Conservation (phyloP, 176 grass and related monocot species). For the Avena eriantha region DNA sequence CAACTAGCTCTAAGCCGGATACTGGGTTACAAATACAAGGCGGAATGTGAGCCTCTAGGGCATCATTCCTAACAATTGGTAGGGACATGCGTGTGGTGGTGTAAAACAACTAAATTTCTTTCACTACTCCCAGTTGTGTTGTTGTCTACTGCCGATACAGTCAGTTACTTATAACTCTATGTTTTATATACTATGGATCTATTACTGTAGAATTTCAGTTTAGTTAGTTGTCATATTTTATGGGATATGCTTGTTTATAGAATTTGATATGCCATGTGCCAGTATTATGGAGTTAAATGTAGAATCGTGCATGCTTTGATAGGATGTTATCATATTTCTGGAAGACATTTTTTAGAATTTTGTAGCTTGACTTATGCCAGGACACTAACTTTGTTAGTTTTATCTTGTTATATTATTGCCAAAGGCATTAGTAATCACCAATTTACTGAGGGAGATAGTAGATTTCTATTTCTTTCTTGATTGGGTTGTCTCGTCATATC, state of each 20-base stretch:
- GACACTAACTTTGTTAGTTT: neutral
- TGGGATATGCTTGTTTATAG: neutral
- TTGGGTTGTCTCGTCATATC: neutral
- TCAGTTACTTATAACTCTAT: neutral
- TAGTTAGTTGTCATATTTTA: slow-evolving; percentile 8
- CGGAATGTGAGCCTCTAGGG: too few relatives aligned
- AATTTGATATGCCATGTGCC: neutral
- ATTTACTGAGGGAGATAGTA: neutral
- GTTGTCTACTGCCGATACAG: neutral
- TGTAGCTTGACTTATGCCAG: neutral
- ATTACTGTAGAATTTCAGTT: neutral
- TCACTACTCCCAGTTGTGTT: too few relatives aligned
- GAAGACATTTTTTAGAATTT: neutral
- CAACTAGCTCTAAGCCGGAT: too few relatives aligned
- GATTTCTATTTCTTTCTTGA: neutral
- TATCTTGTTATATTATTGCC: neutral
- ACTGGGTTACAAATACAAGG: too few relatives aligned
- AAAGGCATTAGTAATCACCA: neutral
- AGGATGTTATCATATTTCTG: neutral
- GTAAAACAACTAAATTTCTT: too few relatives aligned
- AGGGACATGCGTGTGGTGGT: too few relatives aligned
- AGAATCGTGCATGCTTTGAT: neutral
- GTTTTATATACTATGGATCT: neutral
- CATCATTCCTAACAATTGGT: too few relatives aligned
- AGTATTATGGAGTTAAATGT: neutral